phyloP scores from a whole-genome alignment of 768 basidiomycete species.

The Trametes elegans region DNA sequence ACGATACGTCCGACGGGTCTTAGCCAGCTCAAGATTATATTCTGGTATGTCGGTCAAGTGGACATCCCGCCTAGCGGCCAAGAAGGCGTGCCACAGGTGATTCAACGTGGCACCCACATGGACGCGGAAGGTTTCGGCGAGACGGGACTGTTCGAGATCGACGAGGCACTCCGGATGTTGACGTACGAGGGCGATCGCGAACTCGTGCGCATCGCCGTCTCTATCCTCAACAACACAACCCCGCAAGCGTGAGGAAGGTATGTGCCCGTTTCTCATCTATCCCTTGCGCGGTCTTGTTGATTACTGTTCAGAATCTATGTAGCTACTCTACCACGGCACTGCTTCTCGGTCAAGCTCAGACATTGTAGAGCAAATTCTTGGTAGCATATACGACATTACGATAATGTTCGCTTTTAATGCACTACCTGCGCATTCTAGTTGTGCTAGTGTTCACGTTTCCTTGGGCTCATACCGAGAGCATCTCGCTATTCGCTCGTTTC shows the following conservation, averaged over 20 bases:
- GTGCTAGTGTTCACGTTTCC: too few species aligned
- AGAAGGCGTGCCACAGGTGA: neutral
- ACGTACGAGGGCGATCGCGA: conserved; percentile 8
- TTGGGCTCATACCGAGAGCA: too few species aligned
- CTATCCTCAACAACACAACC: neutral
- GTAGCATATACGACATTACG: too few species aligned
- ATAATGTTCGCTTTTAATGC: too few species aligned
- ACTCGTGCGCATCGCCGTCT: conserved; percentile 4
- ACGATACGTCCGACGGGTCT: conserved; percentile 10
- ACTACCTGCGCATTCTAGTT: too few species aligned
- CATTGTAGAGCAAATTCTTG: too few species aligned
- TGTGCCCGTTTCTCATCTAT: too few species aligned
- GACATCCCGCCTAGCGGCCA: neutral
- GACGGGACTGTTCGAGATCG: conserved; percentile 3
- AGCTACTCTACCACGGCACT: too few species aligned
- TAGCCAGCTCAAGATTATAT: conserved; percentile 11
- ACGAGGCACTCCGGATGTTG: conserved; percentile 7
- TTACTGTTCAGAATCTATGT: too few species aligned
- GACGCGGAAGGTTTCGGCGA: conserved; percentile 9
- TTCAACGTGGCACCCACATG: conserved; percentile 6
- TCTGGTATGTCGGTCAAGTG: conserved; percentile 18
- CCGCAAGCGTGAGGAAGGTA: neutral
- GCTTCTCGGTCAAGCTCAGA: too few species aligned
- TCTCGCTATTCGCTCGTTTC: too few species aligned
- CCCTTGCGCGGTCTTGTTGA: too few species aligned